These are phyloP conservation scores for Thinopyrum elongatum DNA, from an alignment of 176 grass and related monocot species.

Conservation along the genomic window DNA sequence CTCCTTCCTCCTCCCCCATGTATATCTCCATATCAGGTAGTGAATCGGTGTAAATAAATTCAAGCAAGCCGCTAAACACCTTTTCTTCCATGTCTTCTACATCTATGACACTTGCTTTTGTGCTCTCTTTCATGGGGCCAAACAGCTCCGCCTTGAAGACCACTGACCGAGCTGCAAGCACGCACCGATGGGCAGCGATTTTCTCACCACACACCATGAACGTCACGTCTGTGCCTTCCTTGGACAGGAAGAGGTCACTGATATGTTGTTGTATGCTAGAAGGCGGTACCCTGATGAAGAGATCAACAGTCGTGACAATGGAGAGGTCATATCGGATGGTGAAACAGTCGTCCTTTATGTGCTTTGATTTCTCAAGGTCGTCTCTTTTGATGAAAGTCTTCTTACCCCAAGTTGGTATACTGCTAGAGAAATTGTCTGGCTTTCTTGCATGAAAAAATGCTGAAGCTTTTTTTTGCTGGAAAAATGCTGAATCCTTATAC, in stretches of 20 bases:
- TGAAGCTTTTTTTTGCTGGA: no score
- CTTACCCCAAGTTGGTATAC: neutral
- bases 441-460: neutral
- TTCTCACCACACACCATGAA: neutral
- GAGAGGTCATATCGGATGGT: neutral
- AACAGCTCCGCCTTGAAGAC: neutral
- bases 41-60: neutral
- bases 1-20: neutral
- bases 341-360: neutral
- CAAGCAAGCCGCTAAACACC: neutral
- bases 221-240: neutral
- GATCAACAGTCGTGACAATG: neutral
- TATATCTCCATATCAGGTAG: neutral
- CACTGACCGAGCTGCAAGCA: neutral
- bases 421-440: neutral
- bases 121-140: neutral
- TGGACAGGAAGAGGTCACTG: neutral
- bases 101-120: neutral
- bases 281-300: neutral
- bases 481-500: neutral
- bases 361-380: neutral
- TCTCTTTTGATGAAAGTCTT: neutral
- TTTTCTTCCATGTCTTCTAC: neutral
- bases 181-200: neutral
- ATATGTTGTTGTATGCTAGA: neutral